Evolutionary conservation across 345 rosid species (phyloP).

Genomic region (Salix udensis): DNA sequence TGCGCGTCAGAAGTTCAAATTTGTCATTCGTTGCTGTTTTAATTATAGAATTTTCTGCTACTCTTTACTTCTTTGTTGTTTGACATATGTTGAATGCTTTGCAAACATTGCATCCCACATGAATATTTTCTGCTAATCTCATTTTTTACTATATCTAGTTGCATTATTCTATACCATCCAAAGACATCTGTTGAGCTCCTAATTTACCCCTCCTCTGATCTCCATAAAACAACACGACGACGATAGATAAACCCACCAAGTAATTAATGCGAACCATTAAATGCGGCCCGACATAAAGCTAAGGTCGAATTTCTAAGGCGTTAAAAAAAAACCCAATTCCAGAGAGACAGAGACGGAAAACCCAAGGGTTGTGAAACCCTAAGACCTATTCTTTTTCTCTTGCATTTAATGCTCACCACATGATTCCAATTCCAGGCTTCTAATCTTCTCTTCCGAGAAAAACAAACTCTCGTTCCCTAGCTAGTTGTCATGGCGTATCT

Average conservation of each 20-base stretch:
- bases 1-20: background rate
- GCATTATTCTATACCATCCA: background rate
- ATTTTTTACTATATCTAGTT: background rate
- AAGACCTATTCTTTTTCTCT: constrained; percentile 37
- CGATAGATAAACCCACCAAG: constrained; percentile 5
- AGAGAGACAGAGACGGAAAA: constrained; percentile 32
- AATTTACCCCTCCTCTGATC: background rate
- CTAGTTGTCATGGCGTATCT: constrained; percentile 32
- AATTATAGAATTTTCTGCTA: background rate
- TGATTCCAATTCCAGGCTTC: constrained; percentile 63
- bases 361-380: constrained; percentile 34
- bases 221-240: background rate
- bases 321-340: constrained; percentile 31
- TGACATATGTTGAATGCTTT: background rate
- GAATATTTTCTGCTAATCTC: background rate
- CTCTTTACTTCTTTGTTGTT: background rate
- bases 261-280: constrained; percentile 20
- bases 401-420: constrained; percentile 64
- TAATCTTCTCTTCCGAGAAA: constrained; percentile 42
- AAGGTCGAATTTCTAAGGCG: constrained; percentile 20
- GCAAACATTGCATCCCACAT: background rate
- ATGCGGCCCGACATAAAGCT: constrained; percentile 58
- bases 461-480: constrained; percentile 34
- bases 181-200: background rate
- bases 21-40: background rate